Evolutionary conservation across 768 basidiomycete genomes (phyloP).

Genomic region (Sarcodon aspratus): DNA sequence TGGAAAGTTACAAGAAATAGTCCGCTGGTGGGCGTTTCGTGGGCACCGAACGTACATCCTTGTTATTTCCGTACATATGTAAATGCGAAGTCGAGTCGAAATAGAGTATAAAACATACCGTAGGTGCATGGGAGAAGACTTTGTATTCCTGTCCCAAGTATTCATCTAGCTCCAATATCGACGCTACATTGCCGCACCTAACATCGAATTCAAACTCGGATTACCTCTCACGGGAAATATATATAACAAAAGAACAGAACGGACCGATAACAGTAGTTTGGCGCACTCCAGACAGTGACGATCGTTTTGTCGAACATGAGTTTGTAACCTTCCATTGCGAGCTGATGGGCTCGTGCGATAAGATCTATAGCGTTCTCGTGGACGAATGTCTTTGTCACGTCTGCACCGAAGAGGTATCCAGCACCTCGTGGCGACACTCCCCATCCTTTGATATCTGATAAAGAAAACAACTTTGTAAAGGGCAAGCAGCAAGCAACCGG

Average conservation of each 20-base stretch:
- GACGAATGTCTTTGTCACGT: constrained; percentile 82
- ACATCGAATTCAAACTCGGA: not conserved
- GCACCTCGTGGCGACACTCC: constrained; percentile 96
- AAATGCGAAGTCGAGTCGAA: not conserved
- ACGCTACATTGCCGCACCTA: constrained; percentile 94
- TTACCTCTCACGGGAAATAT: constrained; percentile 1
- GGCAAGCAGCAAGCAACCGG: constrained; percentile 39
- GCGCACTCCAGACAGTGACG: constrained; percentile 97
- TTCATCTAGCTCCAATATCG: constrained; percentile 90
- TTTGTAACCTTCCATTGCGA: constrained; percentile 97
- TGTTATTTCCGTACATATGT: constrained; percentile 22
- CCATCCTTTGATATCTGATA: constrained; percentile 83
- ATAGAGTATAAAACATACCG: constrained; percentile 35
- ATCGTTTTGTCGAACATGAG: constrained; percentile 93
- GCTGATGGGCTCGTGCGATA: constrained; percentile 94
- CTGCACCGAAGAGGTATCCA: constrained; percentile 88
- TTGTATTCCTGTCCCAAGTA: constrained; percentile 91
- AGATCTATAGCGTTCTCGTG: constrained; percentile 90
- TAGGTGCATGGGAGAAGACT: constrained; percentile 84
- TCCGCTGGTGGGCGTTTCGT: constrained; percentile 80
- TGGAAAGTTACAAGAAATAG: constrained; percentile 53
- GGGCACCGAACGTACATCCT: constrained; percentile 72
- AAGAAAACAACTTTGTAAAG: not conserved
- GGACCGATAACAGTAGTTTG: constrained; percentile 96
- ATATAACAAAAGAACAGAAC: constrained; percentile 17